Percentiles rank a stretch among this genome's conserved stretches.
Conservation (phyloP, 371 early-diverging fungal genomes). For the Mortierella polycephala region DNA sequence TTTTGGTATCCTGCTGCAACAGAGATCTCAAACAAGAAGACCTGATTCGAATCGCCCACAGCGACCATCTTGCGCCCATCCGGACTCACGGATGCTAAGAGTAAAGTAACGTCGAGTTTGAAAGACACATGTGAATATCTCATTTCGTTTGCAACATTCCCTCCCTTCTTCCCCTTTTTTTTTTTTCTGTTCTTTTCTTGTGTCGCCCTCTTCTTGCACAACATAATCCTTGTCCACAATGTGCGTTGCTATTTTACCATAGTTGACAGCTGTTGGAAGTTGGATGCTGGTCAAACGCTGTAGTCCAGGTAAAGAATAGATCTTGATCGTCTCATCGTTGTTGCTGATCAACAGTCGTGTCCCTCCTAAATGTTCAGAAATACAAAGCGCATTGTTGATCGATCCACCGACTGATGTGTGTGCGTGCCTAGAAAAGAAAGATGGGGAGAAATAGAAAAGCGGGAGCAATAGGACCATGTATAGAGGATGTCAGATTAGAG, state of each 20-base stretch:
- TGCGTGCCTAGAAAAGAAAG: constrained; percentile 62
- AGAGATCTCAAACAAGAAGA: constrained; percentile 80
- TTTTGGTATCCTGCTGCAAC: constrained; percentile 69
- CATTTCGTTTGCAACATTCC: too few relatives aligned
- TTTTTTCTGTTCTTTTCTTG: too few relatives aligned
- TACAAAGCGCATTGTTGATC: constrained; percentile 92
- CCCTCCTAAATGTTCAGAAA: constrained; percentile 72
- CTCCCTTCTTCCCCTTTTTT: too few relatives aligned
- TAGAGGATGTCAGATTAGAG: too few relatives aligned
- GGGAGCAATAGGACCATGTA: too few relatives aligned
- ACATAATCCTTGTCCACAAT: too few relatives aligned
- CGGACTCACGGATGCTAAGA: constrained; percentile 79
- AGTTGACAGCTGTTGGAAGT: constrained; percentile 88
- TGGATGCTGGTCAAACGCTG: constrained; percentile 74
- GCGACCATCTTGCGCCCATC: constrained; percentile 85
- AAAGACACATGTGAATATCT: background rate
- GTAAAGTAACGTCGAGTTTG: too few relatives aligned
- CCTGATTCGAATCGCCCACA: constrained; percentile 89
- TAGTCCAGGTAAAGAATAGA: constrained; percentile 80
- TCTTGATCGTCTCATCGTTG: constrained; percentile 94
- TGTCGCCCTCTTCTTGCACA: too few relatives aligned
- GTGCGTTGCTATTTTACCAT: constrained; percentile 56
- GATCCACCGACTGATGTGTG: constrained; percentile 84
- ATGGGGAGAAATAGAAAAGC: background rate
- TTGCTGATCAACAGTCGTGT: constrained; percentile 87